These are phyloP conservation scores for Diplodia corticola DNA, from an alignment of 2,329 filamentous ascomycete species.

Conservation along the genomic window DNA sequence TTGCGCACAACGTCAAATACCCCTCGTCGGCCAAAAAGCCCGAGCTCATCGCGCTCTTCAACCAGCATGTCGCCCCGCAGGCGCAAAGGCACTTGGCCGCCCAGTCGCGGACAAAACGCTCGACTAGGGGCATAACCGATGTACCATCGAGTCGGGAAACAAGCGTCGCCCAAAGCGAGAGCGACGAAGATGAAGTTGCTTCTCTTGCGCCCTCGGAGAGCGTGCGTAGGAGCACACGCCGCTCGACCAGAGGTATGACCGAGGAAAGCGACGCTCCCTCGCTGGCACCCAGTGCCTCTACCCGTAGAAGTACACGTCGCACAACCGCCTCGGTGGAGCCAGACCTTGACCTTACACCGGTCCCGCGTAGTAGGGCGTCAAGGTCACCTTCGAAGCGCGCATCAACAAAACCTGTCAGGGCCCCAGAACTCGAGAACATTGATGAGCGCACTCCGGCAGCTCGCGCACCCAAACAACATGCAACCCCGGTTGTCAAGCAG, in stretches of 20 bases:
- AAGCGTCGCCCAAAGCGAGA: constrained; percentile 59
- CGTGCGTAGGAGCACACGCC: constrained; percentile 32
- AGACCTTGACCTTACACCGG: constrained; percentile 18
- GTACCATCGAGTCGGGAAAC: constrained; percentile 66
- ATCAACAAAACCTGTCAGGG: constrained; percentile 47
- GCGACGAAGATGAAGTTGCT: constrained; percentile 44
- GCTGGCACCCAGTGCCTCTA: constrained; percentile 24
- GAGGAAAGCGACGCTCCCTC: constrained; percentile 37
- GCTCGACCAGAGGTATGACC: constrained; percentile 47
- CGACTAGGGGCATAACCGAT: constrained; percentile 78
- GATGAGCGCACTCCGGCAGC: constrained; percentile 35
- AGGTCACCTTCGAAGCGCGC: constrained; percentile 41
- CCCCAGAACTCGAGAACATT: constrained; percentile 35
- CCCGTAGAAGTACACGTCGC: constrained; percentile 15
- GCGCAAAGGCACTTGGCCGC: constrained; percentile 73
- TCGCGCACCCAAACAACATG: background rate
- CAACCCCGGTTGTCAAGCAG: constrained; percentile 45
- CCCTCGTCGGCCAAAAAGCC: constrained; percentile 88
- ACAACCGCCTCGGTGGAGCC: constrained; percentile 19
- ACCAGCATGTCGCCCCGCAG: constrained; percentile 74
- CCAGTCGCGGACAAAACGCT: constrained; percentile 77
- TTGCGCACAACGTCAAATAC: constrained; percentile 83
- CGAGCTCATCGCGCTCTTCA: constrained; percentile 82
- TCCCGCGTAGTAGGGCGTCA: constrained; percentile 26
- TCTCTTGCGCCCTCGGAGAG: constrained; percentile 10